Evolutionary conservation across 257 asterid genomes (phyloP), one percentile per base, ranked within the genome.

Genomic region (Ilex aquifolium): DNA sequence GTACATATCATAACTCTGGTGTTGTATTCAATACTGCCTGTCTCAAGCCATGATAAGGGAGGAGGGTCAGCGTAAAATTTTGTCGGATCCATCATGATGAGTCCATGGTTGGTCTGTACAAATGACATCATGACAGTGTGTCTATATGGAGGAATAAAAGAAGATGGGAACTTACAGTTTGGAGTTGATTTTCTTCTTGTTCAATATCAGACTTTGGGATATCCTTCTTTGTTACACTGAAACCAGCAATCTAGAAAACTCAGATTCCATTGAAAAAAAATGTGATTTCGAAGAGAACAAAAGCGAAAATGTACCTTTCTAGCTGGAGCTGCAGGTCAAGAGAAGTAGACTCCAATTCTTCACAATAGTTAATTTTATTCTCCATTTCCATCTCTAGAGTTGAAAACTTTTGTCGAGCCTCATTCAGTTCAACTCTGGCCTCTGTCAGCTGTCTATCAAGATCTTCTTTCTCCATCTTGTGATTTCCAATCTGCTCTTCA

Each of bases 101-200:
- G 27, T 21, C 27, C 27, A 21, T 21, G 27, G 27, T 21, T 21
- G 27, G 27, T 21, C 27, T 21, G 27, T 21, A 21, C 27, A 21
- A 21, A 21, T 21, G 27, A 21, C 27, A 21, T 36, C 42, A 36
- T 36, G 42, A 8, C 42, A 4, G 5, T 4, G 8, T 36, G 42
- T 36, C 7, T 4, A 36, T 8, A 36, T 36, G 42, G 42, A 36
- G 10, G 31, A n/a, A 31, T 10, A 48, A 59, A 55, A 63, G 32
- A 66, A 48, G 10, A 32, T n/a, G 39, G 46, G 44, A 54, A 72
- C 95, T 80, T 77, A 90, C 97, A 59, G 78, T 76, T 76, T 71
- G 83, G 67, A 80, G 85, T 66, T 74, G 79, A 56, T 56, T 75
- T 72, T 69, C 82, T 57, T 57, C 52, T 57, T 65, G 69, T 16